Evolutionary conservation across 805 yeast species (phyloP).

Genomic region (Tetrapisispora arboricola): DNA sequence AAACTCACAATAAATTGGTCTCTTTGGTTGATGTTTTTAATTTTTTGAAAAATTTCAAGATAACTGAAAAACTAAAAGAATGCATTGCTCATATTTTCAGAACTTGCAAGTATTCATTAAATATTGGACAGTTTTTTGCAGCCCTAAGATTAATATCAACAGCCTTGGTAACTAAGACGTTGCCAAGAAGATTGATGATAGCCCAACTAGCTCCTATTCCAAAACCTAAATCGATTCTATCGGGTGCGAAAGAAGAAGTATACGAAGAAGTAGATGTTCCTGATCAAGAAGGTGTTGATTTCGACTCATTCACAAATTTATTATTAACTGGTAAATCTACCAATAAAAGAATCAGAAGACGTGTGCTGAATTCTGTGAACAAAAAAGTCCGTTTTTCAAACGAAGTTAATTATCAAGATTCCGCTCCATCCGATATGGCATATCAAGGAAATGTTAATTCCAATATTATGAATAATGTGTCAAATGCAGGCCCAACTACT

Average conservation of each 20-base stretch:
- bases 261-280: constrained; percentile 27
- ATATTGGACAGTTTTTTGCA: constrained; percentile 88
- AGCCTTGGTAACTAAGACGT: constrained; percentile 38
- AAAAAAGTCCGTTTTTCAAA: constrained; percentile 70
- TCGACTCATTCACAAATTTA: constrained; percentile 79
- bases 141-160: constrained; percentile 72
- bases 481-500: constrained; percentile 10
- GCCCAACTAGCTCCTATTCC: constrained; percentile 55
- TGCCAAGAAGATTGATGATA: constrained; percentile 48
- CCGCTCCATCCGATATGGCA: constrained; percentile 10
- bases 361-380: constrained; percentile 28
- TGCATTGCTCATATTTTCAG: constrained; percentile 43
- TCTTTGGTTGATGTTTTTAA: constrained; percentile 66
- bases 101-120: constrained; percentile 46
- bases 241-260: constrained; percentile 42
- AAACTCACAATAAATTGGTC: constrained; percentile 58
- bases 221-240: constrained; percentile 66
- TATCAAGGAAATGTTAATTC: constrained; percentile 4
- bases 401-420: constrained; percentile 36
- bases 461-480: constrained; percentile 8
- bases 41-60: constrained; percentile 67
- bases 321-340: constrained; percentile 74
- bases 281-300: constrained; percentile 43
- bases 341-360: constrained; percentile 28
- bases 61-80: constrained; percentile 41